Base-by-base conservation (phyloP, 108 stramenopile genomes). In the Cyclotella choctawhatcheeana region DNA sequence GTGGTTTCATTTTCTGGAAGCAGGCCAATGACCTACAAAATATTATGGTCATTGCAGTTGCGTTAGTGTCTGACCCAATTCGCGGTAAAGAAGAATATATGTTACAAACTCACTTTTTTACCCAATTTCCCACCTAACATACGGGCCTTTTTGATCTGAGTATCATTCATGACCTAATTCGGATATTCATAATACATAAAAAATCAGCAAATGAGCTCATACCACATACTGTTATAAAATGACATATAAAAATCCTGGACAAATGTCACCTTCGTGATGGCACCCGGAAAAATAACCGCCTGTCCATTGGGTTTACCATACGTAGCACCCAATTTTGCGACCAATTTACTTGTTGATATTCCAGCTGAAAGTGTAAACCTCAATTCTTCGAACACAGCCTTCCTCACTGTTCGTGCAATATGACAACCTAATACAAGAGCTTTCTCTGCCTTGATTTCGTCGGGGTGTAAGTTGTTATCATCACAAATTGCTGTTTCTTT, bases 231-330 rank as follows among this genome's bases (percentile, higher is more conserved):
- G n/a, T n/a, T n/a, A n/a, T n/a, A n/a, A n/a, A n/a, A n/a, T n/a
- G n/a, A n/a, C n/a, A n/a, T n/a, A 14, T 32, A 14, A 58, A 40
- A 40, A 8, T 40, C 6, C 6, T 40, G 6, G 37, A 40, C 12
- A 21, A 51, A 51, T 51, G 50, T 37, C 35, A 69, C 67, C 17
- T 80, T 52, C 4, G 71, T 51, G 50, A 95, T 86, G 40, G 77
- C 48, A 18, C 67, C 44, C 3, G 90, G 88, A 60, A 75, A 79
- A 48, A 88, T 71, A 0, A 95, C 76, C n/a, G 93, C 91, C 78
- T 95, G 93, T 31, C 93, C 93, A 69, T 95, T 87, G 3, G 93
- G 90, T 73, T 95, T 95, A 17, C 91, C 93, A 71, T 86, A 89
- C 7, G 88, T 68, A n/a, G 93, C 93, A 22, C 88, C 86, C 43